Evolutionary conservation across 2,329 filamentous ascomycete species (phyloP), one percentile per base, ranked within the genome.

Genomic region (Epichloe hybrida): DNA sequence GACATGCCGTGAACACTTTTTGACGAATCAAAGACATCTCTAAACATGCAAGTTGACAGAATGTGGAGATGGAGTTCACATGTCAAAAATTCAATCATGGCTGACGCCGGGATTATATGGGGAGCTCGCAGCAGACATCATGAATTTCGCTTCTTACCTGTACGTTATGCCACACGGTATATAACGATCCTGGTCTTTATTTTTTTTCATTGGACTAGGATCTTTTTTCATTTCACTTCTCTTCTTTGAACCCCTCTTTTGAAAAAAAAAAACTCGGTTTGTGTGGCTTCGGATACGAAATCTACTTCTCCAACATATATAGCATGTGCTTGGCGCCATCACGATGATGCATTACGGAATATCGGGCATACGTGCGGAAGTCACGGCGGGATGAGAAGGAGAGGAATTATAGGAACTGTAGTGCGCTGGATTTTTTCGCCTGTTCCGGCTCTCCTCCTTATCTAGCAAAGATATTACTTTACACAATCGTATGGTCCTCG

Each of bases 81-180:
- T 27, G 40, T 37, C 27, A n/a, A 48, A 36, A 40, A n/a, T 43
- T 34, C 35, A 39, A 42, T 15, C 20, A 17, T 48, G 45, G 34
- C 34, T 35, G 20, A 46, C 12, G 36, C n/a, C 27, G 31, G 20
- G 15, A 39, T 52, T n/a, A 46, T 39, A 54, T 54, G 46, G 42
- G 46, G 31, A 36, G 41, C 44, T 47, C 5, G 46, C 36, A 48
- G 12, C 40, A 42, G 36, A 37, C 44, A 42, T 41, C 7, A 23
- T 51, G 12, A 46, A 50, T 59, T 65, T 64, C 60, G 54, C 60
- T 66, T 65, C 60, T 65, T 57, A 57, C 53, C 56, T 67, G 64
- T 66, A 68, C 58, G 58, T 64, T 66, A 61, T 60, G 61, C 56
- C 55, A 59, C 52, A 56, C 52, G 62, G 58, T 62, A 64, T 57